phyloP scores from a whole-genome alignment of 192 early-diverging fungal species.

The Gigaspora rosea region DNA sequence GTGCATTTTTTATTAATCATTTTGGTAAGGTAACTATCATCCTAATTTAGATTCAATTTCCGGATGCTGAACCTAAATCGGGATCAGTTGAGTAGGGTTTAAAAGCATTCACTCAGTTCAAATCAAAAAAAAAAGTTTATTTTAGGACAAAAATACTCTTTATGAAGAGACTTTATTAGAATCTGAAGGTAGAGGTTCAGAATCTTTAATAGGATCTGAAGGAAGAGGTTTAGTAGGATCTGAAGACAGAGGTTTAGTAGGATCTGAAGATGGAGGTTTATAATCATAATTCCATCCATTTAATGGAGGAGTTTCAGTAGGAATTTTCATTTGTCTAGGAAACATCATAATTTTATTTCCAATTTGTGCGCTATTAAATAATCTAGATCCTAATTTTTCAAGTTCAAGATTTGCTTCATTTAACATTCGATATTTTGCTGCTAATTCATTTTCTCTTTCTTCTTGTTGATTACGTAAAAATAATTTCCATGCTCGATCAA shows the following conservation, averaged over 20 bases:
- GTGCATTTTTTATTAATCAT: too few relatives aligned
- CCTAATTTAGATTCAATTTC: too few relatives aligned
- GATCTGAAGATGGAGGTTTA: background rate
- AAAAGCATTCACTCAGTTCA: too few relatives aligned
- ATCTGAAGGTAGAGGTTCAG: background rate
- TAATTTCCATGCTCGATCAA: constrained; percentile 69
- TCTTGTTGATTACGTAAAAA: constrained; percentile 53
- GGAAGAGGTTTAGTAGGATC: background rate
- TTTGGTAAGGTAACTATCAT: too few relatives aligned
- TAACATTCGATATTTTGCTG: constrained; percentile 65
- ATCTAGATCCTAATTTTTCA: constrained; percentile 54
- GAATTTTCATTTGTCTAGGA: constrained; percentile 71
- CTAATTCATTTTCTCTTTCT: constrained; percentile 45
- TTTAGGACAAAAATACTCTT: background rate
- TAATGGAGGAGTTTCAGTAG: constrained; percentile 71
- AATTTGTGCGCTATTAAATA: constrained; percentile 66
- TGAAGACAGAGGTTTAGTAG: background rate
- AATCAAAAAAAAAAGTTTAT: too few relatives aligned
- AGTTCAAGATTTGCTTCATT: constrained; percentile 65
- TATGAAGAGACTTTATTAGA: background rate
- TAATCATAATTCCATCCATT: constrained; percentile 71
- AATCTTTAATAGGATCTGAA: too few relatives aligned
- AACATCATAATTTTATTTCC: constrained; percentile 62
- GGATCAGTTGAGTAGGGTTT: too few relatives aligned
- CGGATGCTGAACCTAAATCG: too few relatives aligned